Evolutionary conservation across 2,329 filamentous ascomycete species (phyloP).

Genomic region (Monosporascus sp.): DNA sequence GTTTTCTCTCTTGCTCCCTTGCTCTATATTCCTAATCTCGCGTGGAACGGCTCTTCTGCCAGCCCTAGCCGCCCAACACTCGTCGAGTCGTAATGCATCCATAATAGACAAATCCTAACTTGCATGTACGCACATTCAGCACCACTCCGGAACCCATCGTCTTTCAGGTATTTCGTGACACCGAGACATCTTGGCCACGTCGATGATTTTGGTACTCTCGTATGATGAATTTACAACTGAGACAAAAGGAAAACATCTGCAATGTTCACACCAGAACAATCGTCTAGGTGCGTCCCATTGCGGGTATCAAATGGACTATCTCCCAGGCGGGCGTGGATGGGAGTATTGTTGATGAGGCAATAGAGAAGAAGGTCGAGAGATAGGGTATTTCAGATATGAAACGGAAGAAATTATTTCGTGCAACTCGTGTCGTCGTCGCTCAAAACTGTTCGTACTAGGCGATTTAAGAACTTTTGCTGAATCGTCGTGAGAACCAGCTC

Average conservation of each 20-base stretch:
- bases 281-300: neutral
- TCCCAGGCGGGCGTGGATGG: neutral
- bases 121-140: neutral
- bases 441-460: neutral
- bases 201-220: neutral
- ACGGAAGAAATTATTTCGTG: slow-evolving; percentile 10
- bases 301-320: neutral
- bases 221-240: neutral
- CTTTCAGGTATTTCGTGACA: neutral
- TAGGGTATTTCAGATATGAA: slow-evolving; percentile 15
- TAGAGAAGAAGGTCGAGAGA: slow-evolving; percentile 8
- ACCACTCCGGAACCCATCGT: neutral
- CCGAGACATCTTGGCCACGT: neutral
- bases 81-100: neutral
- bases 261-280: neutral
- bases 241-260: neutral
- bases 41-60: neutral
- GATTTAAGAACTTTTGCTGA: slow-evolving; percentile 57
- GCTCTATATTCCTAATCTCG: neutral
- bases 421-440: slow-evolving; percentile 3
- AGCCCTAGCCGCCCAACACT: neutral
- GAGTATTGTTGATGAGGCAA: neutral
- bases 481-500: slow-evolving; percentile 82
- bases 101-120: neutral
- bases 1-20: neutral